Evolutionary conservation across 176 grass and related monocot species (phyloP).

Genomic region (Phoenix dactylifera): DNA sequence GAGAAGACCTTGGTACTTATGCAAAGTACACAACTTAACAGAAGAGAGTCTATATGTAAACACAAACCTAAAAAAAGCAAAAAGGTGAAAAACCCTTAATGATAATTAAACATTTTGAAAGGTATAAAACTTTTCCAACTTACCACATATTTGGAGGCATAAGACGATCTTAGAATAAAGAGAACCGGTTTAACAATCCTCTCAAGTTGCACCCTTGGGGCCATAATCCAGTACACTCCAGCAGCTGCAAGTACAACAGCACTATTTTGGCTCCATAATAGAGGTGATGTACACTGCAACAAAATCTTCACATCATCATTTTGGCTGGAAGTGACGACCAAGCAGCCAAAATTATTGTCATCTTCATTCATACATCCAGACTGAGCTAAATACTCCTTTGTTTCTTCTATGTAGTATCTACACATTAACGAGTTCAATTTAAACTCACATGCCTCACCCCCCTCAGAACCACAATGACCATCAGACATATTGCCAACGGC

Average conservation of each 20-base stretch:
- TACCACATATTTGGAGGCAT: constrained; percentile 85
- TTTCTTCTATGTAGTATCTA: constrained; percentile 55
- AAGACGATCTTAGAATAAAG: constrained; percentile 67
- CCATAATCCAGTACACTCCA: constrained; percentile 88
- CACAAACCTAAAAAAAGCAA: background rate
- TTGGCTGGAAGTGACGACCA: constrained; percentile 24
- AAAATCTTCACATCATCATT: constrained; percentile 79
- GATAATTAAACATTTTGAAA: no score
- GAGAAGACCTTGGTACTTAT: no score
- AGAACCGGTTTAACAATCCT: constrained; percentile 65
- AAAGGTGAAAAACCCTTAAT: background rate
- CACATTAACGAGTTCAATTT: constrained; percentile 36
- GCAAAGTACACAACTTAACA: no score
- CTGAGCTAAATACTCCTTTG: constrained; percentile 20
- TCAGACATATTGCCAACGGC: background rate
- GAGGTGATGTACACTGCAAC: constrained; percentile 68
- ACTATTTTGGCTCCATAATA: constrained; percentile 88
- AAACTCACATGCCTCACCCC: constrained; percentile 21
- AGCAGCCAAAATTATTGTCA: constrained; percentile 10
- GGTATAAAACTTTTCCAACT: background rate
- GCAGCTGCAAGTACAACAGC: constrained; percentile 82
- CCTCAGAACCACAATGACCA: background rate
- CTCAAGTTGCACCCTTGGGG: constrained; percentile 42
- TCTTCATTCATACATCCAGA: constrained; percentile 13
- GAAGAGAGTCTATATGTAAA: background rate